Evolutionary conservation across 805 yeast species (phyloP), one percentile per base, ranked within the genome.

Genomic region (Lipomyces spencermartinsiae): DNA sequence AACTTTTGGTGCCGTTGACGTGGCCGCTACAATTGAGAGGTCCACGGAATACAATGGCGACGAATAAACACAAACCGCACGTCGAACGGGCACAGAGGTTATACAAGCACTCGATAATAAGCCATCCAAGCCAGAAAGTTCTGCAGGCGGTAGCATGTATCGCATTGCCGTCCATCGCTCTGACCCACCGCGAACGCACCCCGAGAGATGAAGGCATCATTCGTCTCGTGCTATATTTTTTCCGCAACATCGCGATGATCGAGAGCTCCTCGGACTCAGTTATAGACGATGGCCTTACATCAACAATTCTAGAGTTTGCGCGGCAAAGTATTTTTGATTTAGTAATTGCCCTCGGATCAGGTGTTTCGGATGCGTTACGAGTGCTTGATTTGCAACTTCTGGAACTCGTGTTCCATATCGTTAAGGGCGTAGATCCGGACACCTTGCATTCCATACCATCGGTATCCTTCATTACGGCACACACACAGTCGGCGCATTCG

Each of bases 1-100:
- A 95, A 77, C 77, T 95, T 6, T 78, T 95, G 66, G 97, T 92
- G 0, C 86, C 91, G 1, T 81, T 95, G 74, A 90, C 97, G 0
- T 90, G 97, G 91, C 98, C 98, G 0, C 76, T 90, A 5, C 87
- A 87, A 43, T 76, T 92, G n/a, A 84, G 81, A 62, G 78, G 84
- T 9, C 86, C 83, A 25, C 86, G 85, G n/a, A 83, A 89, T 2
- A 81, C 89, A 0, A 81, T 81, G 25, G 86, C 85, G 63, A 92
- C 90, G 73, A 81, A 86, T 55, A 79, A 82, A 25, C 81, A 85
- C 53, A 89, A 85, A 74, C 81, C 88, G 9, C 86, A 86, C 62
- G 80, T 93, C 60, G 86, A 87, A 70, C 87, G 85, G 68, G 85
- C 88, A 34, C 97, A 93, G 71, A 74, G 89, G 35, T 74, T 78